Conservation (phyloP, 1,284 basidiomycete species). For the Tetrapyrgos nigripes region DNA sequence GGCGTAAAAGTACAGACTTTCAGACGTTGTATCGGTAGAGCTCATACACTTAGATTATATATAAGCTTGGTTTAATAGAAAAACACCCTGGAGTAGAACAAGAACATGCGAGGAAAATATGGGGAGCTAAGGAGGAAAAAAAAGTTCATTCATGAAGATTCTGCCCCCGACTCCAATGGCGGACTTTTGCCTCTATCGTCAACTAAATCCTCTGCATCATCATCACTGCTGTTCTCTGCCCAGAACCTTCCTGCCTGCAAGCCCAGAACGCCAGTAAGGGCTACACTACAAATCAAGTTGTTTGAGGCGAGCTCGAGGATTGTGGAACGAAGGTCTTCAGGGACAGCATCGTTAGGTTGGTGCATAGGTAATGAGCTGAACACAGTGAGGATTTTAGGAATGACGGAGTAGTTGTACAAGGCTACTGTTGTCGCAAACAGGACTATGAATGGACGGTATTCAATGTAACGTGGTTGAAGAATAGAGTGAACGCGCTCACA, state of each 20-base stretch:
- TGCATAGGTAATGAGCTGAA: slow-evolving; percentile 62
- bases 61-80: slow-evolving; percentile 13
- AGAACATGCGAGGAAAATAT: neutral
- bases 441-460: slow-evolving; percentile 49
- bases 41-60: neutral
- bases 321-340: slow-evolving; percentile 59
- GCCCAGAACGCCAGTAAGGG: slow-evolving; percentile 78
- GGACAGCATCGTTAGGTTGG: slow-evolving; percentile 54
- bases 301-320: slow-evolving; percentile 80
- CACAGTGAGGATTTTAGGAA: slow-evolving; percentile 66
- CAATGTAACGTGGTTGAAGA: slow-evolving; percentile 5
- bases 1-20: neutral
- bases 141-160: neutral
- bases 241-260: slow-evolving; percentile 83
- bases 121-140: neutral
- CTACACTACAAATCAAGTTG: slow-evolving; percentile 83
- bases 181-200: neutral
- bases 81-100: slow-evolving; percentile 3
- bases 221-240: slow-evolving; percentile 72
- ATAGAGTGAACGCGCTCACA: slow-evolving; percentile 53
- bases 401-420: slow-evolving; percentile 74
- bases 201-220: slow-evolving; percentile 34
- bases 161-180: neutral
- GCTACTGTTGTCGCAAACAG: slow-evolving; percentile 71
- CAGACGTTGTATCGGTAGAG: neutral